Conservation (phyloP, 495 filamentous ascomycete species). For the Lepraria neglecta region DNA sequence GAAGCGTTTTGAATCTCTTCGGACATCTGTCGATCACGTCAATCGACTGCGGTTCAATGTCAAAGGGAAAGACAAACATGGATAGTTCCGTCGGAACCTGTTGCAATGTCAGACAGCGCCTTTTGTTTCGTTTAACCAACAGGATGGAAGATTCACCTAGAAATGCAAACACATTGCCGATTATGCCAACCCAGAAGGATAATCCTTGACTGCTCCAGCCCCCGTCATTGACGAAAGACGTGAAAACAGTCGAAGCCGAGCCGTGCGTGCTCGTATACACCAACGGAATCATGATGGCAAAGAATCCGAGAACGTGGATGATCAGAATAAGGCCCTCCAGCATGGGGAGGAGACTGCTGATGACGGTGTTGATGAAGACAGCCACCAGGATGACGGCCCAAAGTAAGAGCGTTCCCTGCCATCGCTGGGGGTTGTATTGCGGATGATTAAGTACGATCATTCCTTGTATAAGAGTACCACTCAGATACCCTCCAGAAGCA, state of each 20-base stretch:
- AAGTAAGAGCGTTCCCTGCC: constrained; percentile 39
- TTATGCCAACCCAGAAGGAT: constrained; percentile 42
- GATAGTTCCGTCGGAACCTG: neutral
- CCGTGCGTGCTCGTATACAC: constrained; percentile 38
- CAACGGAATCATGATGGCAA: constrained; percentile 46
- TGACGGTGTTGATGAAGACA: constrained; percentile 37
- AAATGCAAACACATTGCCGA: constrained; percentile 39
- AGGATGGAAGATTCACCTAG: constrained; percentile 23
- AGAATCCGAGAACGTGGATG: constrained; percentile 45
- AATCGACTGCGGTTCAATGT: too few species aligned
- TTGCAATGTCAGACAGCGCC: neutral
- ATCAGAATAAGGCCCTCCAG: constrained; percentile 43
- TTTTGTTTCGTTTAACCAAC: neutral
- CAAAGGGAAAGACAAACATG: neutral
- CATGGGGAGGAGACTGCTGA: constrained; percentile 35
- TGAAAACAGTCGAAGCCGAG: constrained; percentile 38
- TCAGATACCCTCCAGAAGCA: constrained; percentile 28
- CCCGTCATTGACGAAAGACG: constrained; percentile 41
- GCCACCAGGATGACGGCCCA: constrained; percentile 38
- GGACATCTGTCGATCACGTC: constrained; percentile 1
- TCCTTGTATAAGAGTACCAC: constrained; percentile 38
- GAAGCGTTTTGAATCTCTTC: constrained; percentile 40
- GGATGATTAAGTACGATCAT: constrained; percentile 33
- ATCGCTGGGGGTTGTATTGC: constrained; percentile 33
- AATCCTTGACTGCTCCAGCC: constrained; percentile 40